Conservation (phyloP, 352 stramenopile species). For the Globisporangium cystogenes region DNA sequence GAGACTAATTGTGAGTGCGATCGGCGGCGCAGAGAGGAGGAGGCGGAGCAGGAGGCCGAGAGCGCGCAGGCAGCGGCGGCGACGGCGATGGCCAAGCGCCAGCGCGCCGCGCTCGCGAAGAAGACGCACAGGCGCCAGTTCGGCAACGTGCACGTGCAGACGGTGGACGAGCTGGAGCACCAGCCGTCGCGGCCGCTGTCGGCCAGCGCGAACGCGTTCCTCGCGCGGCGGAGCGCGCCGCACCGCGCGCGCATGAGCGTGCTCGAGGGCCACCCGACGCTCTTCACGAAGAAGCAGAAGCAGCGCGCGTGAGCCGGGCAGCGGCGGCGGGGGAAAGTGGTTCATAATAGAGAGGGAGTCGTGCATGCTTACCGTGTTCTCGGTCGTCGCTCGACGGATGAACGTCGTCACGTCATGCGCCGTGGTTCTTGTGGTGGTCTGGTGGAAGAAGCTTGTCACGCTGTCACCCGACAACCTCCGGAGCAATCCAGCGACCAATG, state of each 20-base stretch:
- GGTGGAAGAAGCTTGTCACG: no score
- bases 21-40: constrained; percentile 34
- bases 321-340: no score
- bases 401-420: no score
- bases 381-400: no score
- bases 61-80: constrained; percentile 16
- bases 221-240: constrained; percentile 47
- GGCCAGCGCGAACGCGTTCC: constrained; percentile 37
- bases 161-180: constrained; percentile 36
- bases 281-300: constrained; percentile 79
- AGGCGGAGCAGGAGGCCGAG: constrained; percentile 36
- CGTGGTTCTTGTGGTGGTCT: neutral
- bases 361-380: no score
- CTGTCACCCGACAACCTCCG: neutral
- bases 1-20: neutral
- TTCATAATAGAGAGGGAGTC: neutral
- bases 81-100: constrained; percentile 18
- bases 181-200: constrained; percentile 41
- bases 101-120: constrained; percentile 20
- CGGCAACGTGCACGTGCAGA: constrained; percentile 70
- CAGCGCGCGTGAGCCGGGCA: constrained; percentile 10
- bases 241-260: constrained; percentile 55
- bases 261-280: constrained; percentile 55
- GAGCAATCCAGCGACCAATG: neutral
- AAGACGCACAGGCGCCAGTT: constrained; percentile 76